Conservation (phyloP, 2,329 filamentous ascomycete genomes). For the Tolypocladium nubicola region DNA sequence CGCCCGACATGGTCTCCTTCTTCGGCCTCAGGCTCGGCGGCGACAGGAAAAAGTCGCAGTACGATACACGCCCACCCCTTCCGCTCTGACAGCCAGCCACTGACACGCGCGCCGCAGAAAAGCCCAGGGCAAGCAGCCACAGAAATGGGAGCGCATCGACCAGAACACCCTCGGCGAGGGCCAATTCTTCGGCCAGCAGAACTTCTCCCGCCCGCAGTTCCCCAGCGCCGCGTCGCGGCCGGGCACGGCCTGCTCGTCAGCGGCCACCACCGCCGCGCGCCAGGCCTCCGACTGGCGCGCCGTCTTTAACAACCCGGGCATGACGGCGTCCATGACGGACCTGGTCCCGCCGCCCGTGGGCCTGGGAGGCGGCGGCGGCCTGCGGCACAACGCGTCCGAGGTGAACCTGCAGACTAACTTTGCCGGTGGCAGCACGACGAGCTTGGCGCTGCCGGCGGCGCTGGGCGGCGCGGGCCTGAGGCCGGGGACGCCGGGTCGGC, state of each 20-base stretch:
- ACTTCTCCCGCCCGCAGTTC: conserved; percentile 23
- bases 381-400: conserved; percentile 27
- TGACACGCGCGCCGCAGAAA: conserved; percentile 8
- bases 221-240: conserved; percentile 20
- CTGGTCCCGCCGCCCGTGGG: conserved; percentile 18
- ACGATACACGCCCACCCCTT: conserved; percentile 7
- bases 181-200: conserved; percentile 25
- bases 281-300: conserved; percentile 17
- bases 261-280: conserved; percentile 6
- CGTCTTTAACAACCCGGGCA: conserved; percentile 25
- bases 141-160: conserved; percentile 20
- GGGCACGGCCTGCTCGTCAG: conserved; percentile 26
- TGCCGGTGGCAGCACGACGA: conserved; percentile 23
- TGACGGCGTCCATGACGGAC: conserved; percentile 34
- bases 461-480: conserved; percentile 18
- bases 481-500: conserved; percentile 12
- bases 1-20: conserved; percentile 42
- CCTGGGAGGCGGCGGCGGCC: conserved; percentile 11
- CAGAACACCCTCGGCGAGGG: conserved; percentile 21
- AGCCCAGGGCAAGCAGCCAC: conserved; percentile 11
- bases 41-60: conserved; percentile 47
- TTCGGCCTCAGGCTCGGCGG: conserved; percentile 46
- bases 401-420: conserved; percentile 20
- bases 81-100: neutral
- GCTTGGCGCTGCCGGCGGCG: conserved; percentile 21